phyloP scores from a whole-genome alignment of 805 yeast species.

The Cyberlindnera mississippiensis region DNA sequence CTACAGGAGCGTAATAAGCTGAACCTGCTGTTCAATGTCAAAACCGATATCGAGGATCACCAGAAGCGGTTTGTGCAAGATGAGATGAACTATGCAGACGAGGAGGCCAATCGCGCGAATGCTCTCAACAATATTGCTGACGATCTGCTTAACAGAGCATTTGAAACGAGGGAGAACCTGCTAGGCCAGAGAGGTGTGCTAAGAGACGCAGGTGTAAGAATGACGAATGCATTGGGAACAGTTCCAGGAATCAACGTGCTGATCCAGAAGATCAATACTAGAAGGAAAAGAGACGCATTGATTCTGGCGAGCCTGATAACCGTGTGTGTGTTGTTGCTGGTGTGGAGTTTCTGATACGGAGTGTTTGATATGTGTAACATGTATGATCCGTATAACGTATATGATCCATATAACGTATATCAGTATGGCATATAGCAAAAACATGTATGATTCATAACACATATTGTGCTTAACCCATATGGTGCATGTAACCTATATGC shows the following conservation, averaged over 20 bases:
- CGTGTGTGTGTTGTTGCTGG: conserved; percentile 64
- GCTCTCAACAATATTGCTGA: conserved; percentile 75
- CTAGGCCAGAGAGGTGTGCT: conserved; percentile 64
- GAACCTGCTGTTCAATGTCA: conserved; percentile 70
- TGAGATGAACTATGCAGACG: conserved; percentile 71
- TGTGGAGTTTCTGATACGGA: conserved; percentile 30
- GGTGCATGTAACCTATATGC: too few relatives aligned
- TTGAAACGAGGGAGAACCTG: conserved; percentile 84
- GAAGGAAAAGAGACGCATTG: conserved; percentile 83
- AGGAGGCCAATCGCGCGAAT: conserved; percentile 73
- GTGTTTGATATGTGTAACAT: too few relatives aligned
- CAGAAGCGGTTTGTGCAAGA: conserved; percentile 37
- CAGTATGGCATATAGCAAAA: too few relatives aligned
- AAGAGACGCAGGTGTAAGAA: conserved; percentile 56
- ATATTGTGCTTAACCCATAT: too few relatives aligned
- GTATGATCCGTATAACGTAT: too few relatives aligned
- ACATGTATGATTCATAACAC: too few relatives aligned
- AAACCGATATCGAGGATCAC: conserved; percentile 74
- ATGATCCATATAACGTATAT: too few relatives aligned
- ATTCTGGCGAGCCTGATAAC: conserved; percentile 76
- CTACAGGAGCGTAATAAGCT: conserved; percentile 72
- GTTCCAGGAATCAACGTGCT: conserved; percentile 83
- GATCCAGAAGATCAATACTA: conserved; percentile 75
- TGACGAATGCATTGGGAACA: conserved; percentile 56
- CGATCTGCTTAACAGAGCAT: conserved; percentile 75